phyloP scores from a whole-genome alignment of 2,329 filamentous ascomycete genomes.

The Colletotrichum siamense region DNA sequence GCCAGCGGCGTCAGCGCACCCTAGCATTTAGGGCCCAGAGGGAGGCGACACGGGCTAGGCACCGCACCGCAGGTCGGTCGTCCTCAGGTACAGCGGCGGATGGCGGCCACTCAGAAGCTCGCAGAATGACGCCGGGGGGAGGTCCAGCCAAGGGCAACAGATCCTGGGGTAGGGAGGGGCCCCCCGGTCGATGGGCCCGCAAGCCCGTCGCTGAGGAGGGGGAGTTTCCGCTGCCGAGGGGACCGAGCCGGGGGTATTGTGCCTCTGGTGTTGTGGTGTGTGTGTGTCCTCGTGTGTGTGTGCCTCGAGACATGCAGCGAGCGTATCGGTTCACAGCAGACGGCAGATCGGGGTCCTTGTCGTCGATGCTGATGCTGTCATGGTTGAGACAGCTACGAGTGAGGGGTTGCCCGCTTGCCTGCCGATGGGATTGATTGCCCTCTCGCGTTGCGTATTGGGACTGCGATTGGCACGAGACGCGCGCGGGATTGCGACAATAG shows the following conservation, averaged over 20 bases:
- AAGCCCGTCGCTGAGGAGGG: not conserved
- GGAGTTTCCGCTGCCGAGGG: conserved; percentile 4
- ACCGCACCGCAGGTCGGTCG: not conserved
- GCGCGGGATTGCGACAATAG: not conserved
- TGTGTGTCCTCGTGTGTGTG: not conserved
- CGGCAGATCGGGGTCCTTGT: not conserved
- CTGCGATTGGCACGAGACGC: not conserved
- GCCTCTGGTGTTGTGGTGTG: not conserved
- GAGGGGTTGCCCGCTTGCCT: not conserved
- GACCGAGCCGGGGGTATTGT: not conserved
- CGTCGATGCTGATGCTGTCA: not conserved
- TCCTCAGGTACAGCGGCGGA: not conserved
- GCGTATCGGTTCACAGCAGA: not conserved
- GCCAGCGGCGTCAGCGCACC: not conserved
- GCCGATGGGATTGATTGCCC: not conserved
- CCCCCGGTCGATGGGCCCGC: not conserved
- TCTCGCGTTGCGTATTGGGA: not conserved
- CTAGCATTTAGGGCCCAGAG: not conserved
- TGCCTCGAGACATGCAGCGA: not conserved
- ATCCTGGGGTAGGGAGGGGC: conserved; percentile 11
- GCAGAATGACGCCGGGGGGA: not conserved
- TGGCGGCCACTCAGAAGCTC: conserved; percentile 4
- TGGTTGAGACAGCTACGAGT: not conserved
- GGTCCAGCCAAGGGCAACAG: not conserved
- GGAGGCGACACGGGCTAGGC: not conserved